Evolutionary conservation across 2,329 filamentous ascomycete species (phyloP), one percentile per base, ranked within the genome.

Genomic region (Aspergillus cejpii): DNA sequence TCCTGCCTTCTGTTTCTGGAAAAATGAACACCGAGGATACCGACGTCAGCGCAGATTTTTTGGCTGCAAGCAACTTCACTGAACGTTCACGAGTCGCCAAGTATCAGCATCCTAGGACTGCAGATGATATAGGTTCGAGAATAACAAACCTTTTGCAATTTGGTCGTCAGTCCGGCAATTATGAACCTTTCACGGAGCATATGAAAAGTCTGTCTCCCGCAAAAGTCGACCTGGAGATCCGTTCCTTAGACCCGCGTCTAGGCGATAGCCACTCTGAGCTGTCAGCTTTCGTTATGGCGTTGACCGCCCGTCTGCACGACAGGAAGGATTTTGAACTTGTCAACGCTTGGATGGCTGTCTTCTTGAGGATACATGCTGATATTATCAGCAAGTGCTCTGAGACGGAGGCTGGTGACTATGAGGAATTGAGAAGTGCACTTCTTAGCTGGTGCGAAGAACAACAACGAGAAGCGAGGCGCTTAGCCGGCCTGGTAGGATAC

Each of bases 281-380:
- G 14, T 72, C 83, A 1, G 75, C 81, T 42, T 98, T 98, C 61
- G 82, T 97, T 41, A 67, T 73, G n/a, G 89, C 89, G 1, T 68
- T 98, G 44, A 94, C 87, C 0, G 75, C 72, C 43, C 76, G 85
- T 10, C 71, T 97, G 41, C 69, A 73, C 34, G 73, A 79, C 40
- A 81, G 83, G 52, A 79, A 79, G 38, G 92, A 97, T 65, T 98
- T 94, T 66, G 92, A 98, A 68, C 76, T 98, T 29, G 85, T 88
- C 12, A 90, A 97, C 67, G 88, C 89, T 0, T 98, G 92, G 91
- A 97, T 98, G 89, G 83, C 85, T 1, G 91, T 97, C 1, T 94
- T 97, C 60, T 64, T 98, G 47, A 79, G 83, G 38, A 71, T 95
- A 31, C 91, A 97, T 66, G 76, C 75, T 5, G 81, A 84, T 49